These are phyloP conservation scores for Stentor roeselii DNA, from an alignment of 73 alveolate genomes.

Conservation along the genomic window DNA sequence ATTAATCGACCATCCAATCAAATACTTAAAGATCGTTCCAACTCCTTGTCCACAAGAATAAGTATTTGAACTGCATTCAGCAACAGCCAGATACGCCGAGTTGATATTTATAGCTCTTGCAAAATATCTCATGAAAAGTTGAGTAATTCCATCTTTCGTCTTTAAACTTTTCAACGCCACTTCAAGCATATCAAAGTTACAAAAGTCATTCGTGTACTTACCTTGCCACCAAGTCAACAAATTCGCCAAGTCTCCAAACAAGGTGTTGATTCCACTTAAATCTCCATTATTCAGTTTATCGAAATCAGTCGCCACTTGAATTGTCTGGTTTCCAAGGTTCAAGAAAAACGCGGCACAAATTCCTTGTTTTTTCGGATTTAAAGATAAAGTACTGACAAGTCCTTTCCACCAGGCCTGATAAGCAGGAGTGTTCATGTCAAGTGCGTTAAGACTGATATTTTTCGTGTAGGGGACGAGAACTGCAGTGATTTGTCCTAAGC, in stretches of 20 bases:
- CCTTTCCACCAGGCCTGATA: neutral
- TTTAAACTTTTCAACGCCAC: neutral
- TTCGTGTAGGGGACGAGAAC: neutral
- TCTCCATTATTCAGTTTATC: neutral
- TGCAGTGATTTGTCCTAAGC: neutral
- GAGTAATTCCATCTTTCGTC: neutral
- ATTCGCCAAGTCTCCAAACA: neutral
- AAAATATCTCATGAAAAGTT: neutral
- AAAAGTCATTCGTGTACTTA: neutral
- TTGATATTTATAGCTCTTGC: neutral
- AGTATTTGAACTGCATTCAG: neutral
- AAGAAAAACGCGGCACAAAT: neutral
- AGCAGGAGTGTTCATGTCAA: neutral
- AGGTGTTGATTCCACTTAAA: neutral
- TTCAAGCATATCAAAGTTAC: neutral
- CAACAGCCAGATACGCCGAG: neutral
- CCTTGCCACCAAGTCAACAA: neutral
- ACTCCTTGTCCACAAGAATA: conserved; percentile 2
- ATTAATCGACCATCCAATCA: neutral
- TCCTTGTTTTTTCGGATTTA: neutral
- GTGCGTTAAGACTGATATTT: neutral
- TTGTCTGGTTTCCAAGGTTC: neutral
- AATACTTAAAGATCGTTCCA: neutral
- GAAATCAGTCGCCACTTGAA: neutral
- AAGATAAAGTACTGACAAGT: neutral